Evolutionary conservation across 2,329 filamentous ascomycete genomes (phyloP), one percentile per base, ranked within the genome.

Genomic region (Penicillium sp.): DNA sequence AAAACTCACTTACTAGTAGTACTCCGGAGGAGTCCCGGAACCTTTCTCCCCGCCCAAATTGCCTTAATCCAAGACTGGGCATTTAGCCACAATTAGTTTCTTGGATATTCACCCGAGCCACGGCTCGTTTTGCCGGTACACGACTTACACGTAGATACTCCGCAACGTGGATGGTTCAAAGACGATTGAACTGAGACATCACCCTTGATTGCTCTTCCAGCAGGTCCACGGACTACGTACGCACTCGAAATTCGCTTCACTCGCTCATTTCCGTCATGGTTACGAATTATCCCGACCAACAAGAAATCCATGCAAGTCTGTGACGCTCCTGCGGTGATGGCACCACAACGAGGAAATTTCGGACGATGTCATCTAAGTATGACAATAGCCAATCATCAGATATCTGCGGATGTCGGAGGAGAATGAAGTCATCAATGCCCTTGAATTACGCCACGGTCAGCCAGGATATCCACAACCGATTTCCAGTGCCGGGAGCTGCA

Each of bases 321-420:
- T 52, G 56, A 64, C 50, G 56, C 59, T 58, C 51, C 61, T 56
- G 59, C 56, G 54, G 8, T 45, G 19, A 64, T 60, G 61, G 55
- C 60, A 49, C 61, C 56, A 64, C 56, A 49, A 54, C 41, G 11
- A 58, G 49, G 54, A 41, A 61, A 48, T 54, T 60, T 55, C 58
- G 53, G 61, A 29, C 30, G 29, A 60, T 56, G 47, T 21, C 46
- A 15, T 41, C 15, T 6, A 1, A 41, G 35, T 15, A 41, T 41
- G 15, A 17, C 13, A 15, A 41, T 11, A 13, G 35, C 35, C 35
- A 41, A 41, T 41, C 35, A 15, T 15, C 35, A 15, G 3, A 41
- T 15, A 15, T 52, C 31, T 31, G 26, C 19, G 7, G 13, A 11
- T 7, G 11, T 23, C 15, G 26, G 23, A n/a, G 49, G 29, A 30